A percentile compares a stretch with the other conserved stretches of the same genome.
Conservation (phyloP, 2,329 filamentous ascomycete species). For the Aureobasidium sp. region DNA sequence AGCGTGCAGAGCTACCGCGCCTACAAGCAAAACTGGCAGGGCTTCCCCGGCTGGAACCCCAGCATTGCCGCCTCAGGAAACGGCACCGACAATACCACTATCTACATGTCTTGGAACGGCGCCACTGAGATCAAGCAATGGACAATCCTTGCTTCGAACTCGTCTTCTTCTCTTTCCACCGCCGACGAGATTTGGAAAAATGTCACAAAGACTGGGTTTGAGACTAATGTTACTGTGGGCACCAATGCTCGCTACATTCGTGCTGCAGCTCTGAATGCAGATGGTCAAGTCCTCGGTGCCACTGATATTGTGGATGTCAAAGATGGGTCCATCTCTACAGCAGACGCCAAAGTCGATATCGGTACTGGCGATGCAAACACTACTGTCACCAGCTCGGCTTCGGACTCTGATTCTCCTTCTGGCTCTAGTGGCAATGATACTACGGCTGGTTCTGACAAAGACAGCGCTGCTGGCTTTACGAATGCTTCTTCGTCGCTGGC, state of each 20-base stretch:
- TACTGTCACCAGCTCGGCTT: conserved; percentile 3
- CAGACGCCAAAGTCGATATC: not conserved
- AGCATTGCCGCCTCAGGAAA: conserved; percentile 15
- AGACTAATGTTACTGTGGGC: conserved; percentile 17
- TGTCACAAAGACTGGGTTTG: conserved; percentile 18
- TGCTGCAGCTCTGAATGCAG: conserved; percentile 20
- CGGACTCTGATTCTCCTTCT: conserved; percentile 2
- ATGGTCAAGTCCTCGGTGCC: conserved; percentile 18
- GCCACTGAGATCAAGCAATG: conserved; percentile 19
- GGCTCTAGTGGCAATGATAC: not conserved
- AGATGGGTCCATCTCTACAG: conserved; percentile 1
- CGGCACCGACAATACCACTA: conserved; percentile 10
- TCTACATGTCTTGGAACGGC: conserved; percentile 19
- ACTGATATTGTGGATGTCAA: conserved; percentile 18
- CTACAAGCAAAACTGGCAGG: conserved; percentile 33
- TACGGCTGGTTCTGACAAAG: not conserved
- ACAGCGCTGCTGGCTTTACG: not conserved
- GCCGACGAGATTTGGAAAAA: conserved; percentile 15
- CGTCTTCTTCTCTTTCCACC: conserved; percentile 9
- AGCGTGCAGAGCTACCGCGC: conserved; percentile 44
- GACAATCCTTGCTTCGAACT: conserved; percentile 17
- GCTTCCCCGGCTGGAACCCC: conserved; percentile 10
- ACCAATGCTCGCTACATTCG: conserved; percentile 17
- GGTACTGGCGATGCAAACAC: conserved; percentile 9
- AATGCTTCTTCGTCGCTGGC: conserved; percentile 4